phyloP scores from a whole-genome alignment of 225 moss, liverwort and hornwort species.

The Lunularia cruciata region DNA sequence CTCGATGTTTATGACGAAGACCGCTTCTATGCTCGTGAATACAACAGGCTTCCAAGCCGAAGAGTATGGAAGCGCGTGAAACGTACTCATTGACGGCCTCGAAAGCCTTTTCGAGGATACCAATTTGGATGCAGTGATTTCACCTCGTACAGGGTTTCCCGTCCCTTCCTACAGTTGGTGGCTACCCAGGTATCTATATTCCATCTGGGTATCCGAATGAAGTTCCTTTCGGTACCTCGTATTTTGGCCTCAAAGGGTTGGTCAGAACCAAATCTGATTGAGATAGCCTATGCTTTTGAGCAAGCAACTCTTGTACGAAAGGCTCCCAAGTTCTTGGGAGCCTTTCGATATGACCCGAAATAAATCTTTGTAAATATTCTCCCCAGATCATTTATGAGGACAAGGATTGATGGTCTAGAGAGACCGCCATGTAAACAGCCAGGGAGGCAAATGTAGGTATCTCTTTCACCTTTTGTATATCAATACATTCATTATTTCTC shows the following conservation, averaged over 20 bases:
- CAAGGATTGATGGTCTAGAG: too few relatives aligned
- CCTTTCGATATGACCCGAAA: too few relatives aligned
- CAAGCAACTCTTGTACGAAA: constrained; percentile 29
- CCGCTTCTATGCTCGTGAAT: constrained; percentile 15
- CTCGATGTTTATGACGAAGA: constrained; percentile 21
- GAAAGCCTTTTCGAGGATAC: not conserved
- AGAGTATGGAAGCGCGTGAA: constrained; percentile 17
- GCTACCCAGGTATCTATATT: constrained; percentile 32
- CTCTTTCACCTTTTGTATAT: too few relatives aligned
- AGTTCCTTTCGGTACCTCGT: constrained; percentile 26
- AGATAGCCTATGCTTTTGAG: constrained; percentile 33
- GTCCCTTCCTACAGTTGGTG: constrained; percentile 26
- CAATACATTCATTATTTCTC: too few relatives aligned
- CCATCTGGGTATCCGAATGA: constrained; percentile 22
- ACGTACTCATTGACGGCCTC: constrained; percentile 10
- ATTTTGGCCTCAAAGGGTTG: constrained; percentile 17
- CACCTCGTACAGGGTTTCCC: constrained; percentile 6
- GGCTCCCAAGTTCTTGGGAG: constrained; percentile 25
- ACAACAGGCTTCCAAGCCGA: constrained; percentile 21
- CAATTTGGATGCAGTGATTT: constrained; percentile 27
- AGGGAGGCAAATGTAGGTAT: too few relatives aligned
- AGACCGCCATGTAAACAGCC: too few relatives aligned
- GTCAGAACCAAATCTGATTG: constrained; percentile 29
- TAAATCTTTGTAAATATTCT: too few relatives aligned
- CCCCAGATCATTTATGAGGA: too few relatives aligned